Percentiles rank a stretch among this genome's conserved stretches.
Conservation (phyloP, 169 alveolate species). For the Toxoplasma gondii region DNA sequence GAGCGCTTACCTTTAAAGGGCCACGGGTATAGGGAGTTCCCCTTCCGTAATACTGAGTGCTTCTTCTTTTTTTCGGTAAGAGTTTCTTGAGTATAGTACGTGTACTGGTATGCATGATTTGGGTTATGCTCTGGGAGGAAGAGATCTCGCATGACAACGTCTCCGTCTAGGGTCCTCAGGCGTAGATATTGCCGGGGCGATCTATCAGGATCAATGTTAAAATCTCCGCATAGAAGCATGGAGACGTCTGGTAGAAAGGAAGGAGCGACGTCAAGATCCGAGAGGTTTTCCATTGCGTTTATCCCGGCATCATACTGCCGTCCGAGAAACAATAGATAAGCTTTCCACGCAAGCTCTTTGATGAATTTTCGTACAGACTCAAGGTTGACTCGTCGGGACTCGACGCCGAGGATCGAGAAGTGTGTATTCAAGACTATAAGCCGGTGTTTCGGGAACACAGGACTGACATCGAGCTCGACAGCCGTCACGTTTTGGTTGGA, state of each 20-base stretch:
- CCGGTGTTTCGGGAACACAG: conserved; percentile 14
- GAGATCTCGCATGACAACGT: conserved; percentile 55
- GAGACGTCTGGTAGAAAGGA: conserved; percentile 42
- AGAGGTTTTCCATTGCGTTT: background rate
- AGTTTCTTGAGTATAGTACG: conserved; percentile 47
- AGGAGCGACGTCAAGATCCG: conserved; percentile 3
- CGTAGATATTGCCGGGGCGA: conserved; percentile 45
- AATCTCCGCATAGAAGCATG: conserved; percentile 61
- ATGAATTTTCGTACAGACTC: background rate
- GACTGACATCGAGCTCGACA: conserved; percentile 49
- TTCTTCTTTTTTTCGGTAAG: background rate
- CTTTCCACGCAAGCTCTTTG: conserved; percentile 49
- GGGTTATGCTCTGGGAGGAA: conserved; percentile 57
- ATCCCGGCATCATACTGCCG: conserved; percentile 11
- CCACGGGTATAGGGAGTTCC: conserved; percentile 69
- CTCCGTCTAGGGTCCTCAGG: conserved; percentile 52
- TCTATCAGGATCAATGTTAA: conserved; percentile 46
- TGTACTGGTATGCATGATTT: conserved; percentile 30
- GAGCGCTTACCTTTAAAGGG: conserved; percentile 61
- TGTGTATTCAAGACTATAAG: conserved; percentile 50
- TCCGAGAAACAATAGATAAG: conserved; percentile 45
- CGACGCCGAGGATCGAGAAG: conserved; percentile 41
- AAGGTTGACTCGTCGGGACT: conserved; percentile 19
- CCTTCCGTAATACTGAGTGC: conserved; percentile 13
- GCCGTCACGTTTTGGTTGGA: conserved; percentile 61